Conservation (phyloP, 176 grass and related monocot species). For the Alopecurus myosuroides region DNA sequence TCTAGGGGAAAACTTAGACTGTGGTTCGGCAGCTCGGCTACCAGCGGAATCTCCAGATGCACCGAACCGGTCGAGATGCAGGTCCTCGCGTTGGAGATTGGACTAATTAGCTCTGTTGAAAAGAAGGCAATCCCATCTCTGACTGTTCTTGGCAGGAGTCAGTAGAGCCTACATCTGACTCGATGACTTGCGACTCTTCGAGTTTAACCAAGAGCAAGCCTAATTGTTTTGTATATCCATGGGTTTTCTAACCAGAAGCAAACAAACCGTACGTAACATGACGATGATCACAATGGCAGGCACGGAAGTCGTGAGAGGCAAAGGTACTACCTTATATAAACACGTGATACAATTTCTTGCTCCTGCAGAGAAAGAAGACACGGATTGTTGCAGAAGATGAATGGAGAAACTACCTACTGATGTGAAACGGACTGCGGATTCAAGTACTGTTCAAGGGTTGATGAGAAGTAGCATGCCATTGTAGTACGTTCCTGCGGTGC, state of each 20-base stretch:
- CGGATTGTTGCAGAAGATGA: not conserved
- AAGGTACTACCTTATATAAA: not conserved
- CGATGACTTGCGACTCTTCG: not conserved
- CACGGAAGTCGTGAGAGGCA: not conserved
- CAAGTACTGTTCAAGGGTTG: not conserved
- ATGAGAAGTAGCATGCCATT: not conserved
- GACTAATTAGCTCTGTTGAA: conserved; percentile 4
- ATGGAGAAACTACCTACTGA: not conserved
- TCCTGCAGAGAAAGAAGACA: not conserved
- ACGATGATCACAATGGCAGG: not conserved
- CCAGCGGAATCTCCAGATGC: not conserved
- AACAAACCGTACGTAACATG: not conserved
- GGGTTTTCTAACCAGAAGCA: not conserved
- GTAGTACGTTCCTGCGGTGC: no score
- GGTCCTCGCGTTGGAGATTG: conserved; percentile 14
- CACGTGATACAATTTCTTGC: no score
- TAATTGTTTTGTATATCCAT: not conserved
- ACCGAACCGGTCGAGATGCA: conserved; percentile 19
- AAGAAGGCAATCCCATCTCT: not conserved
- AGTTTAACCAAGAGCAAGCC: not conserved
- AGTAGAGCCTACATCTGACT: not conserved
- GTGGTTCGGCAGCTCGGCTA: not conserved
- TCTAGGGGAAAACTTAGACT: not conserved
- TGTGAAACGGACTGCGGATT: not conserved
- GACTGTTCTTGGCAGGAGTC: not conserved